These are phyloP conservation scores for Aureobasidium vineae DNA, from an alignment of 2,329 filamentous ascomycete species.

Conservation along the genomic window DNA sequence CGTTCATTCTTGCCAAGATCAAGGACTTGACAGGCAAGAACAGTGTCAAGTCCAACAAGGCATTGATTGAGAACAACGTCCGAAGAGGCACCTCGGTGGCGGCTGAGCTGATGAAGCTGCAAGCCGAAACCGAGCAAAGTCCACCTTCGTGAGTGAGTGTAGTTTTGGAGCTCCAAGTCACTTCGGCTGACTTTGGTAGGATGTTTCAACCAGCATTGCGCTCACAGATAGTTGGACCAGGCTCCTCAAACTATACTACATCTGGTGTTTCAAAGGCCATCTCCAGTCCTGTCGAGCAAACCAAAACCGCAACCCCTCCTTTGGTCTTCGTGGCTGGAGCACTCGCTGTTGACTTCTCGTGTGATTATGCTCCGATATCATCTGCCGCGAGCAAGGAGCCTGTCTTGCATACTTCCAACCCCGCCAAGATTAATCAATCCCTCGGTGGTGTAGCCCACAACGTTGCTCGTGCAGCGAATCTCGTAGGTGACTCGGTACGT, in stretches of 20 bases:
- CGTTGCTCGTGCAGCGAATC: constrained; percentile 78
- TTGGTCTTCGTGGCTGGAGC: constrained; percentile 89
- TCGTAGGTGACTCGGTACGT: constrained; percentile 63
- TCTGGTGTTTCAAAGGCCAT: constrained; percentile 34
- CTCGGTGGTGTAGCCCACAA: constrained; percentile 92
- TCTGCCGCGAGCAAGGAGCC: constrained; percentile 46
- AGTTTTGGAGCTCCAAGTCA: neutral
- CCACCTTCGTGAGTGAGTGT: constrained; percentile 39
- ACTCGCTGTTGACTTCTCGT: constrained; percentile 81
- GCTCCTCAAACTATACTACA: constrained; percentile 27
- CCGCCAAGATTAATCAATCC: constrained; percentile 73
- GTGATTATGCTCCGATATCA: constrained; percentile 64
- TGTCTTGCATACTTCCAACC: constrained; percentile 77
- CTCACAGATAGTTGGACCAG: constrained; percentile 24
- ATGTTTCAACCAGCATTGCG: constrained; percentile 23
- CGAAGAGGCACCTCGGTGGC: constrained; percentile 63
- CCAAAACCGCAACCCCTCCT: constrained; percentile 34
- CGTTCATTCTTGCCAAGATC: constrained; percentile 76
- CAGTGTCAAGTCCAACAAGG: constrained; percentile 72
- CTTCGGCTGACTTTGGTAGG: constrained; percentile 22
- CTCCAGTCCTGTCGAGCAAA: neutral
- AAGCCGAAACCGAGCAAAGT: constrained; percentile 41
- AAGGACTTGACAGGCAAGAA: constrained; percentile 71
- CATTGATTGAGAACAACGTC: constrained; percentile 66
- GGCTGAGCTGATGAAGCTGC: constrained; percentile 58